Evolutionary conservation across 805 yeast genomes (phyloP).

Genomic region (Cyberlindnera amylophila): DNA sequence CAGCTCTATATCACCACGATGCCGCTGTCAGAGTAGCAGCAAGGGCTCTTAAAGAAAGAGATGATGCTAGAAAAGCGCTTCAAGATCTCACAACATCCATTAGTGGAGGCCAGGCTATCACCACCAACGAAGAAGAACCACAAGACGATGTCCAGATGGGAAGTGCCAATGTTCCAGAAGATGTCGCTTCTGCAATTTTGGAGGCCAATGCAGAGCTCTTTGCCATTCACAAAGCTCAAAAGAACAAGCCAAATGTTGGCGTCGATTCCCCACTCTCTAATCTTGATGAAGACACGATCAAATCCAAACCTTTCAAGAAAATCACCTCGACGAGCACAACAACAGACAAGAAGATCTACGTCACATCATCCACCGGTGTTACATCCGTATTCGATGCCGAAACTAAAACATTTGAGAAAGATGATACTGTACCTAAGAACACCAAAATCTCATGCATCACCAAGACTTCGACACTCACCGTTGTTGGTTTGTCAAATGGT

Average conservation of each 20-base stretch:
- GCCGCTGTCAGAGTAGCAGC: constrained; percentile 89
- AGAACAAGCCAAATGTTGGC: constrained; percentile 22
- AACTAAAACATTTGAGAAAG: constrained; percentile 10
- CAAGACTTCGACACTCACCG: constrained; percentile 5
- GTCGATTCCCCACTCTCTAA: constrained; percentile 9
- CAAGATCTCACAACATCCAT: constrained; percentile 47
- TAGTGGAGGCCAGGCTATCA: constrained; percentile 22
- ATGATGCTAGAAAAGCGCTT: constrained; percentile 65
- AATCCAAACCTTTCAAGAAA: constrained; percentile 20
- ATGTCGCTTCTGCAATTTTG: constrained; percentile 7
- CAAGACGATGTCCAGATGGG: constrained; percentile 3
- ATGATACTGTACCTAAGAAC: constrained; percentile 12
- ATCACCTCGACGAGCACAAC: constrained; percentile 2
- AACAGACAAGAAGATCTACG: constrained; percentile 6
- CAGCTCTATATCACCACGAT: constrained; percentile 79
- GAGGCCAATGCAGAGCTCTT: constrained; percentile 18
- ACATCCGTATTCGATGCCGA: constrained; percentile 12
- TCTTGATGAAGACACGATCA: background rate
- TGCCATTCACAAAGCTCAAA: constrained; percentile 21
- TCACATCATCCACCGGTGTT: constrained; percentile 20
- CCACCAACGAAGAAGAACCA: background rate
- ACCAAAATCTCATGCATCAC: constrained; percentile 14
- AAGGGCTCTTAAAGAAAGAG: constrained; percentile 67
- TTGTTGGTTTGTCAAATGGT: constrained; percentile 19
- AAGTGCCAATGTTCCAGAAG: constrained; percentile 11